These are phyloP conservation scores for Asterochloris erici DNA, from an alignment of 139 green algal genomes.

Conservation along the genomic window DNA sequence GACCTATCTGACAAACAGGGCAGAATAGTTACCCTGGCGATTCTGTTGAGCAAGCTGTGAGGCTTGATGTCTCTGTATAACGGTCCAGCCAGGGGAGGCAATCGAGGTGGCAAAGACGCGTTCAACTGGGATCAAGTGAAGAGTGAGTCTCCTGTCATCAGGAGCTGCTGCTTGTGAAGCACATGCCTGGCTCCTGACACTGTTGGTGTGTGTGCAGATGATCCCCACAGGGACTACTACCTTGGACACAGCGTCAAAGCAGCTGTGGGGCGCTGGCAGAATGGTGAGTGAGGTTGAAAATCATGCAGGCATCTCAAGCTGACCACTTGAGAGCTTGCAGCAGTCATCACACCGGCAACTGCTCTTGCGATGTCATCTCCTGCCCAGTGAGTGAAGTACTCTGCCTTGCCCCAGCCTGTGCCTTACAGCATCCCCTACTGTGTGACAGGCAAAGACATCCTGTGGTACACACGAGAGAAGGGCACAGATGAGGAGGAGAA, in stretches of 20 bases:
- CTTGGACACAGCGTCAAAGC: conserved; percentile 76
- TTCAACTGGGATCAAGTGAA: conserved; percentile 67
- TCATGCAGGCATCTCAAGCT: not conserved
- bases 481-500: conserved; percentile 9
- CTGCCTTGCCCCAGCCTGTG: no score
- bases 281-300: not conserved
- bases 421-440: not conserved
- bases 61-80: conserved; percentile 58
- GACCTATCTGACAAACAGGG: no score
- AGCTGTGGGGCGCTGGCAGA: conserved; percentile 36
- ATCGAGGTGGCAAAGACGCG: conserved; percentile 51
- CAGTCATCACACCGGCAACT: not conserved
- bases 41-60: not conserved
- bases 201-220: conserved; percentile 40
- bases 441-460: conserved; percentile 57
- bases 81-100: conserved; percentile 52
- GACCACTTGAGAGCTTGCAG: not conserved
- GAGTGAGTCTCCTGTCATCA: not conserved
- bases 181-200: no score
- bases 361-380: not conserved
- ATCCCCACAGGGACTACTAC: conserved; percentile 74
- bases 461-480: conserved; percentile 72
- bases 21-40: no score
- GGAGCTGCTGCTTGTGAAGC: no score
- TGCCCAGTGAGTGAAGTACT: not conserved